Percentiles rank a stretch among this genome's conserved stretches.
phyloP scores from a whole-genome alignment of 78 protist species.

The Ministeria vibrans region DNA sequence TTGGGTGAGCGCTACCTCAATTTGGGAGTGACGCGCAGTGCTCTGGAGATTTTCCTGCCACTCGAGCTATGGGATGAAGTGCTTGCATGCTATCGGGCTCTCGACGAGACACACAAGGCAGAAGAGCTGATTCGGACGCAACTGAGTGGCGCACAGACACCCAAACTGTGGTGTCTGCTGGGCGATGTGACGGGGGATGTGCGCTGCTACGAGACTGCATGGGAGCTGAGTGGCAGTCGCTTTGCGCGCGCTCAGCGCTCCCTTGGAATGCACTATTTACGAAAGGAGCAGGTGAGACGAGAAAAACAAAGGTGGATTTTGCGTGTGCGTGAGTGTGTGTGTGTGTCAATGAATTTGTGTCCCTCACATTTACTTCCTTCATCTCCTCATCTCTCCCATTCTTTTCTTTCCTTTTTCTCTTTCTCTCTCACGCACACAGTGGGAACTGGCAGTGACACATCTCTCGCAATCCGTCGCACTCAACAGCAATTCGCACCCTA shows the following conservation, averaged over 20 bases:
- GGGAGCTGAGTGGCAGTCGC: conserved; percentile 42
- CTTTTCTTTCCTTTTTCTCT: background rate
- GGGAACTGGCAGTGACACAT: conserved; percentile 20
- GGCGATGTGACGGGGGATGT: conserved; percentile 50
- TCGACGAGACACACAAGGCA: conserved; percentile 21
- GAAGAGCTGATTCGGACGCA: conserved; percentile 41
- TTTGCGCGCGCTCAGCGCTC: conserved; percentile 56
- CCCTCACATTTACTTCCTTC: background rate
- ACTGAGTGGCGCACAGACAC: conserved; percentile 33
- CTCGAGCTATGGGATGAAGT: conserved; percentile 68
- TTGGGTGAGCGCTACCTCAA: conserved; percentile 43
- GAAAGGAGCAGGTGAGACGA: background rate
- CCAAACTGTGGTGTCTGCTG: conserved; percentile 47
- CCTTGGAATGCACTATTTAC: conserved; percentile 28
- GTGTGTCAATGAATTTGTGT: background rate
- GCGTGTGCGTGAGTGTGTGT: background rate
- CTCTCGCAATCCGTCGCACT: conserved; percentile 36
- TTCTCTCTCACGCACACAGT: conserved; percentile 3
- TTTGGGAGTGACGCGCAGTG: conserved; percentile 55
- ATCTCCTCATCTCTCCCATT: background rate
- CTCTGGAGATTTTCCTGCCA: conserved; percentile 57
- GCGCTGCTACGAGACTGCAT: conserved; percentile 25
- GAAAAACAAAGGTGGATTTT: too few species aligned
- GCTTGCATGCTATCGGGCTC: background rate
- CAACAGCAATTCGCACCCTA: conserved; percentile 42